Evolutionary conservation across 208 protist genomes (phyloP).

Genomic region (Entamoeba invadens): DNA sequence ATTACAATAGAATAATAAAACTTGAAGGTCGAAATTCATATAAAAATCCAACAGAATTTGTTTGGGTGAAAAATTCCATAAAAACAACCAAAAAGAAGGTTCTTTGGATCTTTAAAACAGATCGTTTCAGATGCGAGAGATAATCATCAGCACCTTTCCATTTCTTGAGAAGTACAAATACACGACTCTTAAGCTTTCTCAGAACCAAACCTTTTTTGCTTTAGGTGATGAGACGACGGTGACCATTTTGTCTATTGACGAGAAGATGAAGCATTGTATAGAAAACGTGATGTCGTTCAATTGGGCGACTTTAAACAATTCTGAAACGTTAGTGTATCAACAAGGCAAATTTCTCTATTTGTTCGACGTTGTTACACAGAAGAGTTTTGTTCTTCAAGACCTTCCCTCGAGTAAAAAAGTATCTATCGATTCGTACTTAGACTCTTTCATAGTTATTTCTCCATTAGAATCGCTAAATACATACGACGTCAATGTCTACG

Average conservation of each 20-base stretch:
- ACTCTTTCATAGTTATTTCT: not conserved
- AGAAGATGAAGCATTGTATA: not conserved
- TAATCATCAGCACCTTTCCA: not conserved
- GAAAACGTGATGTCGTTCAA: not conserved
- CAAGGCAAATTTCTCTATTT: not conserved
- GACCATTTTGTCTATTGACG: not conserved
- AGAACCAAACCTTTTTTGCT: not conserved
- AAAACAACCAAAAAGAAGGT: not conserved
- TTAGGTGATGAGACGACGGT: not conserved
- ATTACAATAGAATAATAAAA: no score
- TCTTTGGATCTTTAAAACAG: not conserved
- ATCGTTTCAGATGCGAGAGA: not conserved
- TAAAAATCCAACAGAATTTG: no score
- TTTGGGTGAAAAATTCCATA: not conserved
- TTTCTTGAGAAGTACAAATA: not conserved
- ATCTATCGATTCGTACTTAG: not conserved
- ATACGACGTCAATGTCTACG: not conserved
- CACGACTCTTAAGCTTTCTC: not conserved
- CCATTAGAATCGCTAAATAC: not conserved
- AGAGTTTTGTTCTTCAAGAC: not conserved
- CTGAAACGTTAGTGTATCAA: not conserved
- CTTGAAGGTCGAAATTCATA: no score
- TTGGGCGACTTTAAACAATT: not conserved
- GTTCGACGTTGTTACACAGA: not conserved
- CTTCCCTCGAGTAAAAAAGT: not conserved